Conservation (phyloP, 2,329 filamentous ascomycete genomes). For the Trichoderma brevicompactum region DNA sequence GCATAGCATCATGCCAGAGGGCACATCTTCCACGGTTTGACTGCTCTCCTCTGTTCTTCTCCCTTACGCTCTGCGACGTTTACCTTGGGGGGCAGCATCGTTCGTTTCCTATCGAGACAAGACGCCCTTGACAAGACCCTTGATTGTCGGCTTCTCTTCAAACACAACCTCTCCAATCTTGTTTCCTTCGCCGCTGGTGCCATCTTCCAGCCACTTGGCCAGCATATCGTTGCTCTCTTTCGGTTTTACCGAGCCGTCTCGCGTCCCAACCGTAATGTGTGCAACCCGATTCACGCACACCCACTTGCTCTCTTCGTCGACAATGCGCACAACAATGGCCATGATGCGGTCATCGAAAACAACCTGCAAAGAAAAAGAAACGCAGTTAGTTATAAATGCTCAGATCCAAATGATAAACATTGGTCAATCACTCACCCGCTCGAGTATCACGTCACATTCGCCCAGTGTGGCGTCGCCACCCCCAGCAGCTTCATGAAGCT, state of each 20-base stretch:
- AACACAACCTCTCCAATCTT: conserved; percentile 55
- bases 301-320: conserved; percentile 61
- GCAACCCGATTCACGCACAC: conserved; percentile 76
- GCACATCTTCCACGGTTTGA: neutral
- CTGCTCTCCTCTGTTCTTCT: neutral
- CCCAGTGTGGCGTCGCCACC: conserved; percentile 53
- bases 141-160: conserved; percentile 53
- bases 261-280: conserved; percentile 90
- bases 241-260: conserved; percentile 75
- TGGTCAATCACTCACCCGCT: conserved; percentile 56
- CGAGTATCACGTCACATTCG: conserved; percentile 65
- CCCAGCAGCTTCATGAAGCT: conserved; percentile 56
- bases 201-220: conserved; percentile 69
- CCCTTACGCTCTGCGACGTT: neutral
- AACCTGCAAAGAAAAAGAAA: conserved; percentile 51
- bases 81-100: neutral
- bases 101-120: conserved; percentile 46
- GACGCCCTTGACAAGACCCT: conserved; percentile 53
- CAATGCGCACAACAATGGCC: conserved; percentile 82
- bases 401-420: conserved; percentile 18
- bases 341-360: conserved; percentile 88
- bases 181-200: conserved; percentile 47
- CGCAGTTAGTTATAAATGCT: conserved; percentile 15
- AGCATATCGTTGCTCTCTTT: conserved; percentile 92
- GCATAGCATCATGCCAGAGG: neutral